Evolutionary conservation across 2,329 filamentous ascomycete species (phyloP), one percentile per base, ranked within the genome.

Genomic region (Fusarium annulatum): DNA sequence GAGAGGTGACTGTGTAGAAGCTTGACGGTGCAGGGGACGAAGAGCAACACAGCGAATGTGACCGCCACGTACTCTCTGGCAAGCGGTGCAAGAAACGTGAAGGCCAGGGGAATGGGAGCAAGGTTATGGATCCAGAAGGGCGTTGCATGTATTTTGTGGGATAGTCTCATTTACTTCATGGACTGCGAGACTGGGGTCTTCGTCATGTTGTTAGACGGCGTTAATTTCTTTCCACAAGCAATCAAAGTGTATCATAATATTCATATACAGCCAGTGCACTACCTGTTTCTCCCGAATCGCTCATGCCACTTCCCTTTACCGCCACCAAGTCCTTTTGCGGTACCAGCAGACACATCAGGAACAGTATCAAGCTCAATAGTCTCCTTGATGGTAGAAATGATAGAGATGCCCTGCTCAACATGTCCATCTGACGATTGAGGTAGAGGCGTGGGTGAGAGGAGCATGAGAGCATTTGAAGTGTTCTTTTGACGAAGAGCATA

Each of bases 401-500:
- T 82, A 45, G 82, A 82, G 5, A 92, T 73, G 16, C 84, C 83
- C 4, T 80, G 72, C 36, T 81, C 78, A 12, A 81, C 26, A 12
- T 51, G 69, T 21, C 65, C 61, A 33, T 64, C 69, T 5, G 55
- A 56, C 21, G 62, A 36, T 14, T 10, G 4, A 38, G 62, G 39
- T 28, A 34, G 43, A 9, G 75, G 51, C 18, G 57, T 64, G 18
- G 18, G 66, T 23, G 52, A 79, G 38, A 92, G 82, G 7, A 92
- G 79, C 75, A 91, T 87, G 52, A 92, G 84, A n/a, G 88, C 87
- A 77, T 92, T 92, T 51, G 90, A 92, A 0, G 90, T 91, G 79
- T 91, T 92, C 79, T 92, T 92, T 77, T 92, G 90, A 36, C 88
- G 88, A 52, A 92, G 84, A 10, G 85, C 85, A 81, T 90, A 92